Evolutionary conservation across 2,329 filamentous ascomycete species (phyloP).

Genomic region (Colletotrichum chrysophilum): DNA sequence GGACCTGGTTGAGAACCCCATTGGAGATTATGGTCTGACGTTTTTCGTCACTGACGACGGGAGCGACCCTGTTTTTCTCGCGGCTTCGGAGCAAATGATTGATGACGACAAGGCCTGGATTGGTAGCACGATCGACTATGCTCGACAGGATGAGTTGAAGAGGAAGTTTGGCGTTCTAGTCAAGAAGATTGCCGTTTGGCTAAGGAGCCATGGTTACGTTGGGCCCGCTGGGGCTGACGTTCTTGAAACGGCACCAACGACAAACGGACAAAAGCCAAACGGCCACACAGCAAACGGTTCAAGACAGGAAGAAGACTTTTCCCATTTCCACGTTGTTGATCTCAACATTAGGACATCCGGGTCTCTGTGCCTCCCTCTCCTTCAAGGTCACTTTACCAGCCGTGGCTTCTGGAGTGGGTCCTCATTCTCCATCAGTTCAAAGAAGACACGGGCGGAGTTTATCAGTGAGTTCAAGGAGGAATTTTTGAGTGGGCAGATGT

Average conservation of each 20-base stretch:
- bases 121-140: slow-evolving; percentile 38
- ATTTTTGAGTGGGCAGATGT: slow-evolving; percentile 31
- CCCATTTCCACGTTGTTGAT: slow-evolving; percentile 33
- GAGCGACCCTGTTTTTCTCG: slow-evolving; percentile 31
- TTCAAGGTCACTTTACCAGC: slow-evolving; percentile 32
- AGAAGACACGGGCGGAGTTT: slow-evolving; percentile 28
- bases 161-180: slow-evolving; percentile 29
- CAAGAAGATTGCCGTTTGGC: slow-evolving; percentile 28
- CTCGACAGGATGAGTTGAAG: slow-evolving; percentile 31
- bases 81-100: slow-evolving; percentile 38
- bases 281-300: background rate
- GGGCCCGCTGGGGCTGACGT: slow-evolving; percentile 38
- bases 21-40: slow-evolving; percentile 37
- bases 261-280: slow-evolving; percentile 5
- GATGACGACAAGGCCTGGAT: slow-evolving; percentile 35
- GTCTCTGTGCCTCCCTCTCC: slow-evolving; percentile 32
- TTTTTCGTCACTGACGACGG: slow-evolving; percentile 35
- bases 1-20: slow-evolving; percentile 33
- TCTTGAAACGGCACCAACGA: slow-evolving; percentile 28
- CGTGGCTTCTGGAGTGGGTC: slow-evolving; percentile 31
- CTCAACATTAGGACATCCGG: slow-evolving; percentile 39
- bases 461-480: slow-evolving; percentile 27
- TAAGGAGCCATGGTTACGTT: slow-evolving; percentile 33
- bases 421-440: slow-evolving; percentile 31
- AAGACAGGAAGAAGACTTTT: background rate